Evolutionary conservation across 2,329 filamentous ascomycete species (phyloP).

Genomic region (Colletotrichum graminicola): DNA sequence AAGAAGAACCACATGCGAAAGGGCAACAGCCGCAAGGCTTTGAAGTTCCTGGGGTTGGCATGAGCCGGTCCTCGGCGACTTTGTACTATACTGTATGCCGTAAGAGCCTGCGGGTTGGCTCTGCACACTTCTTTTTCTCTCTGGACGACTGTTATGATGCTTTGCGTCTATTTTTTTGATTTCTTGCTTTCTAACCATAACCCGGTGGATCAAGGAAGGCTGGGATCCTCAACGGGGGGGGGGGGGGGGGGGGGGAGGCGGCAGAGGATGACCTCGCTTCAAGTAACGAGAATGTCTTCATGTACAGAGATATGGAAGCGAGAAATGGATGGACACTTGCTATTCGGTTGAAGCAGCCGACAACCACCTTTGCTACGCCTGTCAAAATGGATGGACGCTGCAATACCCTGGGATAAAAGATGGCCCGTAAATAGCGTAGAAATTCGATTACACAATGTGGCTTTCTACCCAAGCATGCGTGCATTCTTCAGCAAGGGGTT

Average conservation of each 20-base stretch:
- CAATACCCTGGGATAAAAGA: constrained; percentile 21
- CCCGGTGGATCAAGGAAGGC: not conserved
- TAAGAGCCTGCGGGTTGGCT: not conserved
- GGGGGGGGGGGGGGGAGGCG: not conserved
- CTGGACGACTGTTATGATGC: constrained; percentile 11
- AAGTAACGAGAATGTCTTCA: not conserved
- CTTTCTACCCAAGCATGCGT: not conserved
- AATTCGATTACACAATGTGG: not conserved
- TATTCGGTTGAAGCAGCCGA: not conserved
- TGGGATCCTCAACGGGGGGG: not conserved
- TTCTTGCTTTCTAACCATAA: not conserved
- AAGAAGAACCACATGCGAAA: constrained; percentile 52
- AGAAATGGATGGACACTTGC: not conserved
- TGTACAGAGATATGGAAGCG: not conserved
- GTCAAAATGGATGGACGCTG: constrained; percentile 18
- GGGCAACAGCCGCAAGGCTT: constrained; percentile 63
- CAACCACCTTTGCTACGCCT: not conserved
- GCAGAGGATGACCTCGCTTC: not conserved
- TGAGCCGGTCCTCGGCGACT: constrained; percentile 42
- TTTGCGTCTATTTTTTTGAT: not conserved
- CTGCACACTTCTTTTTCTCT: constrained; percentile 4
- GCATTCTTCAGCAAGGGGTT: not conserved
- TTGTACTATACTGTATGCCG: not conserved
- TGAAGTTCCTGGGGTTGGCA: constrained; percentile 65
- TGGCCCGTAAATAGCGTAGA: constrained; percentile 6